Evolutionary conservation across 148 eudicot species (phyloP).

Genomic region (Hydrangea macrophylla): DNA sequence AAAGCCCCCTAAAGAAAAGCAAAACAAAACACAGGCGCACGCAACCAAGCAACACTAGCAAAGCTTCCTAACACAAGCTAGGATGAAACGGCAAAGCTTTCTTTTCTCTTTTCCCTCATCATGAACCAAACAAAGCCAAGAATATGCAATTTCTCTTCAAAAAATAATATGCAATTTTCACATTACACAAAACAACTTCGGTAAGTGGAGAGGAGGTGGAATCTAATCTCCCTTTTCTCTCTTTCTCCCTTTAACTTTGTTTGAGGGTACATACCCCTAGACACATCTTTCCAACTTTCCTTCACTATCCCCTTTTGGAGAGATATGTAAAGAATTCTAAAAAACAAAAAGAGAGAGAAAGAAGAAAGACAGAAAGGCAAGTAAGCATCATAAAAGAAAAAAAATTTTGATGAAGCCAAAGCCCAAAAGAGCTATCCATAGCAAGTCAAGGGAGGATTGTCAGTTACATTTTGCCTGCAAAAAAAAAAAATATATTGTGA

Average conservation of each 20-base stretch:
- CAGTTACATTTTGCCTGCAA: conserved; percentile 26
- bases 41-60: too few species aligned
- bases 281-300: neutral
- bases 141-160: too few species aligned
- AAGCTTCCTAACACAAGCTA: too few species aligned
- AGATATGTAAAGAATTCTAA: neutral
- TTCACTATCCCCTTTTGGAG: neutral
- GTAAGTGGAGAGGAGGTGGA: conserved; percentile 4
- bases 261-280: neutral
- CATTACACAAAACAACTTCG: neutral
- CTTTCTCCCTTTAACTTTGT: too few species aligned
- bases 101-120: too few species aligned
- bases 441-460: neutral
- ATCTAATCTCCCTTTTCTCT: too few species aligned
- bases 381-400: neutral
- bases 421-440: neutral
- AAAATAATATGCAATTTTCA: conserved; percentile 7
- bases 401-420: too few species aligned
- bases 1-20: too few species aligned
- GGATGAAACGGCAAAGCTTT: too few species aligned
- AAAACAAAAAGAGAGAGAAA: too few species aligned
- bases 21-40: too few species aligned
- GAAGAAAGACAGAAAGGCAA: neutral
- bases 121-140: too few species aligned
- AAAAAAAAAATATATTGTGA: neutral